Conservation (phyloP, 768 basidiomycete genomes). For the Collybia sp. region DNA sequence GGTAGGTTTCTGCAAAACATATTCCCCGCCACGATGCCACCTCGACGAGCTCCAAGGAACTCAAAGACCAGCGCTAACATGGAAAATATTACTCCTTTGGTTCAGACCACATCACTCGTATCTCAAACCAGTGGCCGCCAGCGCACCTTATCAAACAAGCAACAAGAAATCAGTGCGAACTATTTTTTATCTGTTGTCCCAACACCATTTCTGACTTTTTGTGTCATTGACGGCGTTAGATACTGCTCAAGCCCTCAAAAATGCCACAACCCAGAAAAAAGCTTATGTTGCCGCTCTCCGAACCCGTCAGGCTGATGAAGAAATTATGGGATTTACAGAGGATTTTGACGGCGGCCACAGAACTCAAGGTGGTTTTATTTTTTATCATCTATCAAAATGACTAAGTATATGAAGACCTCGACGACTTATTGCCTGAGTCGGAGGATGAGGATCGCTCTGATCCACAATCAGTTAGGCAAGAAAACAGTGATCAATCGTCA, state of each 20-base stretch:
- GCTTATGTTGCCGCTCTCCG: slow-evolving; percentile 5
- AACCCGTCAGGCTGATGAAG: slow-evolving; percentile 5
- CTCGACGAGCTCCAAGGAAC: neutral
- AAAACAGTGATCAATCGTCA: too few species aligned
- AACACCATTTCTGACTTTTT: neutral
- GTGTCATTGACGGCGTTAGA: too few species aligned
- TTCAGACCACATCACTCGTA: too few species aligned
- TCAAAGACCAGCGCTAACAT: neutral
- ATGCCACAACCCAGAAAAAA: slow-evolving; percentile 17
- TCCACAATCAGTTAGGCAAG: too few species aligned
- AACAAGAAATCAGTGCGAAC: neutral
- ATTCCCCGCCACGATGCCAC: neutral
- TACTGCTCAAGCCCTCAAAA: neutral
- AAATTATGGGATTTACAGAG: neutral
- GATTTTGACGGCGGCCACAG: too few species aligned
- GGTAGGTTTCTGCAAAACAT: neutral
- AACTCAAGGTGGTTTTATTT: too few species aligned
- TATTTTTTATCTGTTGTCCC: neutral
- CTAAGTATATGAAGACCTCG: too few species aligned
- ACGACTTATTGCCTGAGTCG: too few species aligned
- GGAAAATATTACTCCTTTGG: neutral
- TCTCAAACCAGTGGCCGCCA: too few species aligned
- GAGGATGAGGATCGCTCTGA: too few species aligned
- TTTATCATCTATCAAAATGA: too few species aligned
- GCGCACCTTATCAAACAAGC: neutral